phyloP scores from a whole-genome alignment of 768 basidiomycete genomes.

The Suillus discolor region DNA sequence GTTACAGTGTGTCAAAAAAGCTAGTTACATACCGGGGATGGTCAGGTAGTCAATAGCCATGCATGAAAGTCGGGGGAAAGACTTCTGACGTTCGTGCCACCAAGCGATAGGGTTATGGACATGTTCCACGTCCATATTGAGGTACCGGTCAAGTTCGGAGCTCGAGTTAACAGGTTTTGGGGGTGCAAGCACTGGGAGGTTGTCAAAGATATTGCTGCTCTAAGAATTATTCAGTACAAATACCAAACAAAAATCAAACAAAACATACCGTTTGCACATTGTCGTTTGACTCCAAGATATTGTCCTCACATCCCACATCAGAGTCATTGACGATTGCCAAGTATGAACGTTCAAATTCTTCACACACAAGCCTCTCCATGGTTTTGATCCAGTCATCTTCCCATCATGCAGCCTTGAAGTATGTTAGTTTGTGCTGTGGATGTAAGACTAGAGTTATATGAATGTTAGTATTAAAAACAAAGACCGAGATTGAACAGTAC shows the following conservation, averaged over 20 bases:
- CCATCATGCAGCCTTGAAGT: slow-evolving; percentile 29
- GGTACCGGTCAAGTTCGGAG: slow-evolving; percentile 34
- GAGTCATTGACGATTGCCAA: background rate
- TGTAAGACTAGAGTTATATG: slow-evolving; percentile 27
- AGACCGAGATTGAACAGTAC: no score
- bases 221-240: background rate
- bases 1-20: no score
- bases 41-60: slow-evolving; percentile 38
- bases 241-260: background rate
- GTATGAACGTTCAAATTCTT: slow-evolving; percentile 20
- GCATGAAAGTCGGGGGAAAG: slow-evolving; percentile 31
- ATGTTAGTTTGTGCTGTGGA: slow-evolving; percentile 27
- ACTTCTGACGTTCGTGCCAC: slow-evolving; percentile 28
- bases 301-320: background rate
- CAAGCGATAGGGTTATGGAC: slow-evolving; percentile 29
- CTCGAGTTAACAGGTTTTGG: slow-evolving; percentile 26
- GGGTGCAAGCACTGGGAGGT: slow-evolving; percentile 23
- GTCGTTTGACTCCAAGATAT: background rate
- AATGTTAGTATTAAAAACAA: background rate
- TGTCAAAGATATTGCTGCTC: slow-evolving; percentile 33
- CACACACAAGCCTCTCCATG: slow-evolving; percentile 22
- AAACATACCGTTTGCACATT: background rate
- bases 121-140: slow-evolving; percentile 26
- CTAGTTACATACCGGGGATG: no score
- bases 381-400: slow-evolving; percentile 27